These are phyloP conservation scores for Recurvomyces mirabilis DNA, from an alignment of 495 filamentous ascomycete genomes.

Conservation along the genomic window DNA sequence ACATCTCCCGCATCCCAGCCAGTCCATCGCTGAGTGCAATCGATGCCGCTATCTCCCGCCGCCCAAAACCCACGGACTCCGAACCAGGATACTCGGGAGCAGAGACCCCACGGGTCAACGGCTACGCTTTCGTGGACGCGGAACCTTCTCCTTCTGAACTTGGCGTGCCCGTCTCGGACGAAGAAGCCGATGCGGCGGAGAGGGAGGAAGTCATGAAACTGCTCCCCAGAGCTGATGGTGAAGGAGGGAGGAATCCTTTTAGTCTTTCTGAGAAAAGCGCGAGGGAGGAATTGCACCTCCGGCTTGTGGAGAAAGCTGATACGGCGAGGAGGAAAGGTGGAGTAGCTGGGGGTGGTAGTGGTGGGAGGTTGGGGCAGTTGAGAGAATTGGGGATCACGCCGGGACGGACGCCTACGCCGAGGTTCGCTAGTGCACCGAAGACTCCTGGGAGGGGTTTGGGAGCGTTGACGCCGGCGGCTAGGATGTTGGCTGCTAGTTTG, in stretches of 20 bases:
- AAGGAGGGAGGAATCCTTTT: constrained; percentile 67
- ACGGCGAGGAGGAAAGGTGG: constrained; percentile 52
- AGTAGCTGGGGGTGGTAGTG: constrained; percentile 1
- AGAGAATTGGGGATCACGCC: constrained; percentile 16
- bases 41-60: constrained; percentile 74
- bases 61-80: constrained; percentile 48
- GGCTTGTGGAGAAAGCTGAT: constrained; percentile 72
- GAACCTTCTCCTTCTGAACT: constrained; percentile 37
- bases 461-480: constrained; percentile 66
- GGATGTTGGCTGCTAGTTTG: constrained; percentile 53
- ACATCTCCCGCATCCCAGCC: constrained; percentile 38
- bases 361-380: constrained; percentile 32
- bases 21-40: constrained; percentile 81
- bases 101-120: constrained; percentile 79
- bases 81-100: constrained; percentile 53
- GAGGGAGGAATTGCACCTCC: constrained; percentile 74
- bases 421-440: constrained; percentile 48
- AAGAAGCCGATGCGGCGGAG: constrained; percentile 20
- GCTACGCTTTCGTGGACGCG: constrained; percentile 85
- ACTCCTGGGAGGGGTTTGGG: constrained; percentile 22
- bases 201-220: constrained; percentile 27
- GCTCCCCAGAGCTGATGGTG: constrained; percentile 39
- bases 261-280: constrained; percentile 62
- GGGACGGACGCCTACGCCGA: constrained; percentile 51
- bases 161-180: constrained; percentile 13